Conservation (phyloP, 441 rosid species). For the Gossypium lobatum region DNA sequence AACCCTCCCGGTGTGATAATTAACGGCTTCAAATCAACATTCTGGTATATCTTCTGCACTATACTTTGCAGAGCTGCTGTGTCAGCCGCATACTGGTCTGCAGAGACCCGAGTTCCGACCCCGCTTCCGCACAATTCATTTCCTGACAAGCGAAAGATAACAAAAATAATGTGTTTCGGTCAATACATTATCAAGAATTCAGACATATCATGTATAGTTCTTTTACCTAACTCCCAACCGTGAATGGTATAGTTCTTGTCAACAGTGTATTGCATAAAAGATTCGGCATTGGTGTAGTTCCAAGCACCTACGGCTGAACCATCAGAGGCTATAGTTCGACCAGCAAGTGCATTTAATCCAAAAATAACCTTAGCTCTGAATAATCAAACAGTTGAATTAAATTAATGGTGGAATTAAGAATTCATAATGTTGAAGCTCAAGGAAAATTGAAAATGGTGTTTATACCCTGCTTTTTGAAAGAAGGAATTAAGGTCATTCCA, state of each 20-base stretch:
- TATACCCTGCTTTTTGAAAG: constrained; percentile 65
- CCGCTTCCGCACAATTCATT: constrained; percentile 83
- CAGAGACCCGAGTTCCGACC: constrained; percentile 68
- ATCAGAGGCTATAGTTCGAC: constrained; percentile 35
- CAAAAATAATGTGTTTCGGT: background rate
- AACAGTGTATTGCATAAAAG: constrained; percentile 57
- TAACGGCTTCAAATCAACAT: constrained; percentile 49
- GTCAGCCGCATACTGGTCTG: constrained; percentile 68
- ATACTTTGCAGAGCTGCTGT: constrained; percentile 45
- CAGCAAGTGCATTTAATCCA: constrained; percentile 76
- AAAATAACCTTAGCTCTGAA: constrained; percentile 74
- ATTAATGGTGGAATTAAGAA: background rate
- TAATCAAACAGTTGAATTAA: background rate
- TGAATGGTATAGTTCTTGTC: constrained; percentile 48
- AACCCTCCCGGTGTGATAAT: constrained; percentile 89
- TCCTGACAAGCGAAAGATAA: constrained; percentile 33
- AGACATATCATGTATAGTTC: background rate
- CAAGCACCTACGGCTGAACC: constrained; percentile 74
- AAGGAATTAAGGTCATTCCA: constrained; percentile 84
- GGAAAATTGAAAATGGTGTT: background rate
- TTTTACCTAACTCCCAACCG: constrained; percentile 96
- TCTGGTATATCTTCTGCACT: constrained; percentile 43
- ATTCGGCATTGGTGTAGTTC: constrained; percentile 76
- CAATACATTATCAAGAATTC: background rate
- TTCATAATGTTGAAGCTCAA: background rate